Base-by-base conservation (phyloP, 495 filamentous ascomycete genomes). In the Pseudevernia furfuracea region DNA sequence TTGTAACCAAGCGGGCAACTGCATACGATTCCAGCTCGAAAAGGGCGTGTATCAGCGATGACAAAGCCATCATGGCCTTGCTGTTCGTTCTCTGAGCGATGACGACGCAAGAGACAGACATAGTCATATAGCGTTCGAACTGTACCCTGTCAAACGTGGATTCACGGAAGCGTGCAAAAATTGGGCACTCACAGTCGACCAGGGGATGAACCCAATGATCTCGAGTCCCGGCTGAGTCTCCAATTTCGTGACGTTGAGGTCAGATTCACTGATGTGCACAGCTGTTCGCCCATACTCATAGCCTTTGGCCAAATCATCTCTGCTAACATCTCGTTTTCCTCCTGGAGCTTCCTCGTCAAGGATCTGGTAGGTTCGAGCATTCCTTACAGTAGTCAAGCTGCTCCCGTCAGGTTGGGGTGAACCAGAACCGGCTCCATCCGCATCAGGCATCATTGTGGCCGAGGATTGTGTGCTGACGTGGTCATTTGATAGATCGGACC, bases 251-350 rank as follows among this genome's bases (percentile, higher is more conserved):
- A 96, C 81, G 57, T 89, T 87, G 67, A 87, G 80, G 65, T 99
- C 95, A 1, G 87, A 87, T 66, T 89, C 86, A 68, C 82, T 88
- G 69, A 99, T 96, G 66, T 88, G 87, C 1, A 97, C 92, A 1
- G 90, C 90, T 1, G 93, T 96, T 46, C 90, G 82, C 60, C 95
- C 95, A 74, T 97, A 99, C 70, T 90, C 88, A 71, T 94, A 99
- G 0, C 95, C 95, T 71, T 90, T 96, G 41, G 89, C 92, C 43
- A 97, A 80, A 41, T 94, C 87, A 17, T 95, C 92, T 38, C 84
- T 84, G 12, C 87, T 84, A 38, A 99, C 87, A 59, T 97, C 92
- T 62, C 81, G 81, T 75, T 95, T 97, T 7, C 89, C 89, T 38
- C 91, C 91, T 3, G 86, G 83, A 17, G 83, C 86, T 43, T 80